These are phyloP conservation scores for Euryodendron excelsum DNA, from an alignment of 148 eudicot species.

Conservation along the genomic window DNA sequence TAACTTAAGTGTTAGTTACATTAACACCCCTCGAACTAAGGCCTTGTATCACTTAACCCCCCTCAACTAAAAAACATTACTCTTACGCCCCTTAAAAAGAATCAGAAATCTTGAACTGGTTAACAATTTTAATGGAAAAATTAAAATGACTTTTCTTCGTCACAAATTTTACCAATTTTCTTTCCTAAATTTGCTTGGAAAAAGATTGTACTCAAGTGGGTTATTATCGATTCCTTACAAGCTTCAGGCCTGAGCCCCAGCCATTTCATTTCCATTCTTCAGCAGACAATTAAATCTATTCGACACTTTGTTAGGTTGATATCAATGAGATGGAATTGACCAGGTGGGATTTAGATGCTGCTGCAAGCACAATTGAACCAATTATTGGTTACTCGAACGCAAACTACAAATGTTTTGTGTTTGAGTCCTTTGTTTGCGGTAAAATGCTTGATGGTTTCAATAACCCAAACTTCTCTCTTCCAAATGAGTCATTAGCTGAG, in stretches of 20 bases:
- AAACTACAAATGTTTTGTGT: constrained; percentile 55
- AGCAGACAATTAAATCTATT: constrained; percentile 60
- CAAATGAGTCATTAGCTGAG: constrained; percentile 41
- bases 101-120: too few relatives aligned
- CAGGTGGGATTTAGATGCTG: constrained; percentile 76
- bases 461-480: constrained; percentile 45
- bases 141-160: too few relatives aligned
- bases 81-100: too few relatives aligned
- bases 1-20: too few relatives aligned
- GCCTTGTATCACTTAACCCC: too few relatives aligned
- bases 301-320: constrained; percentile 59
- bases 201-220: constrained; percentile 72
- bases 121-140: too few relatives aligned
- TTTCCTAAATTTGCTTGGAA: constrained; percentile 68
- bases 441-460: constrained; percentile 83
- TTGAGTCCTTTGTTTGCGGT: constrained; percentile 79
- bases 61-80: too few relatives aligned
- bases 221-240: constrained; percentile 46
- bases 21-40: too few relatives aligned
- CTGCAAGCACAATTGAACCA: constrained; percentile 67
- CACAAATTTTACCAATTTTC: too few relatives aligned
- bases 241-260: constrained; percentile 54
- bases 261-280: constrained; percentile 59
- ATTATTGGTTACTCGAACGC: constrained; percentile 48
- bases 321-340: constrained; percentile 67